These are phyloP conservation scores for Ophiocordyceps polyrhachis-furcata DNA, from an alignment of 2,329 filamentous ascomycete species.

Conservation along the genomic window DNA sequence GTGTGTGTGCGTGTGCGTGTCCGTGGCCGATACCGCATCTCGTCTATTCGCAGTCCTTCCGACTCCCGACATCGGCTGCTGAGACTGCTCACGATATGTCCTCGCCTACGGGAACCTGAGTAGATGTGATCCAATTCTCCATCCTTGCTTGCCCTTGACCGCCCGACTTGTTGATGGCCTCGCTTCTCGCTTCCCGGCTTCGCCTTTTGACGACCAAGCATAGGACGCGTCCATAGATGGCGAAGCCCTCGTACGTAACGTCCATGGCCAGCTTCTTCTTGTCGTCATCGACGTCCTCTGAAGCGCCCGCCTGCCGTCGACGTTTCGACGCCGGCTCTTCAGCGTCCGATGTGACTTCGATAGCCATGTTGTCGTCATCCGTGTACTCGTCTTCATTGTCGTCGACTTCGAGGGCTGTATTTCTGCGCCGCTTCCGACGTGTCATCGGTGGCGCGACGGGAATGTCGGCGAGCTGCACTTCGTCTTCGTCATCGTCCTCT, in stretches of 20 bases:
- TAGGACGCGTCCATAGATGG: slow-evolving; percentile 82
- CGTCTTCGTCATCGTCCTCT: slow-evolving; percentile 29
- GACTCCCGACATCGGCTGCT: too few species aligned
- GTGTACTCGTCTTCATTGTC: slow-evolving; percentile 10
- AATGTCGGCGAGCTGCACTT: slow-evolving; percentile 16
- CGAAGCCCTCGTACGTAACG: slow-evolving; percentile 86
- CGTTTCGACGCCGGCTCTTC: slow-evolving; percentile 27
- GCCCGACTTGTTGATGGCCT: slow-evolving; percentile 14
- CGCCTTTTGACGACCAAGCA: slow-evolving; percentile 76
- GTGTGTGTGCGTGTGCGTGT: too few species aligned
- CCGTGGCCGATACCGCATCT: neutral
- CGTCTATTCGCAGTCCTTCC: neutral
- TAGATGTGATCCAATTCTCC: slow-evolving; percentile 72
- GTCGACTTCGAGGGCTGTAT: slow-evolving; percentile 6
- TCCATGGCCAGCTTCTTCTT: slow-evolving; percentile 84
- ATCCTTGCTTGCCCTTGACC: slow-evolving; percentile 52
- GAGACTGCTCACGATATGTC: slow-evolving; percentile 4
- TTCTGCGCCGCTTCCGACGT: slow-evolving; percentile 13
- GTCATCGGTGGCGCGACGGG: slow-evolving; percentile 8
- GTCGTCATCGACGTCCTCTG: slow-evolving; percentile 32
- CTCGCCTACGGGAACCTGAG: slow-evolving; percentile 38
- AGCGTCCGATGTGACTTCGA: slow-evolving; percentile 20
- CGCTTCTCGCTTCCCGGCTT: slow-evolving; percentile 18
- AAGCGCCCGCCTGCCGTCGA: slow-evolving; percentile 11
- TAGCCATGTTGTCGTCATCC: slow-evolving; percentile 14